A percentile compares a stretch with the other conserved stretches of the same genome.
phyloP scores from a whole-genome alignment of 73 alveolate genomes.

The Paramecium pentaurelia region DNA sequence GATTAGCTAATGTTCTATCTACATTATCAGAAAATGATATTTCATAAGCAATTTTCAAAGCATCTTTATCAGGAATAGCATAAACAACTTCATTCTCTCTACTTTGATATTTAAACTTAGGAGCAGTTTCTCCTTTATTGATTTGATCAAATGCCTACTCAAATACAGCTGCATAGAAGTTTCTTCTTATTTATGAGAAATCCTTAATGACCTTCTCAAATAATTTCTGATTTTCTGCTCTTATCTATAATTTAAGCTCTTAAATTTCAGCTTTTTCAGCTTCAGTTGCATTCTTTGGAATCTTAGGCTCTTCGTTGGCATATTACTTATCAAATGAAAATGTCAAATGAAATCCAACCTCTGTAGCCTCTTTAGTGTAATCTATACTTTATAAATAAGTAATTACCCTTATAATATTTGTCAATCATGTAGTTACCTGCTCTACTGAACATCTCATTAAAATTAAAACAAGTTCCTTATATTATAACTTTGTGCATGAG shows the following conservation, averaged over 20 bases:
- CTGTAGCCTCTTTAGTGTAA: background rate
- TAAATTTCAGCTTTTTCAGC: background rate
- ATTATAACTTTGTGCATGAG: background rate
- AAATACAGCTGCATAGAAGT: conserved; percentile 39
- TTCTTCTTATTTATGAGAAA: conserved; percentile 11
- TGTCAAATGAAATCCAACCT: background rate
- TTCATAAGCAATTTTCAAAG: background rate
- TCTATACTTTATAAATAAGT: background rate
- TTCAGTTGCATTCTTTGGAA: conserved; percentile 3
- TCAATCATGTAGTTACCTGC: conserved; percentile 16
- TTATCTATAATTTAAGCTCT: background rate
- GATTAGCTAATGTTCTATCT: background rate
- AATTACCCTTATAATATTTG: background rate
- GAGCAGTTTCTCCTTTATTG: background rate
- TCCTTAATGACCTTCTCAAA: background rate
- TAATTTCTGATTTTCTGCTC: background rate
- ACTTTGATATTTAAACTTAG: background rate
- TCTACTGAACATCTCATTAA: background rate
- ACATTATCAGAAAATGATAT: background rate
- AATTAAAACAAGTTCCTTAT: background rate
- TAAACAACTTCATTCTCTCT: conserved; percentile 30
- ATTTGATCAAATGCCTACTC: conserved; percentile 30
- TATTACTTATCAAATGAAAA: background rate
- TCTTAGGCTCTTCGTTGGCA: background rate
- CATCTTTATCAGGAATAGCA: background rate